A percentile compares a stretch with the other conserved stretches of the same genome.
These are phyloP conservation scores for Colletotrichum salicis DNA, from an alignment of 2,329 filamentous ascomycete species.

Conservation along the genomic window DNA sequence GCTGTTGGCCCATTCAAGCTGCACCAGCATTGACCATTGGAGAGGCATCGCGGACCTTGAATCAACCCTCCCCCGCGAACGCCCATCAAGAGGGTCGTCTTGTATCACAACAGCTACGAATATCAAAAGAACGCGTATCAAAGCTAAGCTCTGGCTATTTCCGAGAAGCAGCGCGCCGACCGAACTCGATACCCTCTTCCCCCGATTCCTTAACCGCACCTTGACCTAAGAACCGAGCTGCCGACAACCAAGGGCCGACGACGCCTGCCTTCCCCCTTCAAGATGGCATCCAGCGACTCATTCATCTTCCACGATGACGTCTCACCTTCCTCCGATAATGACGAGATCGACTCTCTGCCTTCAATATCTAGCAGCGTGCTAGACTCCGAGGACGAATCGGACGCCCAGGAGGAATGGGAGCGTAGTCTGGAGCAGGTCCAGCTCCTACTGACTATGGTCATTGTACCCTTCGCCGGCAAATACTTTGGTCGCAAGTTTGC, in stretches of 20 bases:
- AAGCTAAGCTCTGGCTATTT: neutral
- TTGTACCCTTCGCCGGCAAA: conserved; percentile 94
- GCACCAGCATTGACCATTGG: conserved; percentile 18
- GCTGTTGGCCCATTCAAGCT: conserved; percentile 8
- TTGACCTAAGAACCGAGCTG: conserved; percentile 25
- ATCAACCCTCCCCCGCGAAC: conserved; percentile 6
- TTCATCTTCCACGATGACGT: conserved; percentile 61
- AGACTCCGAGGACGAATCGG: conserved; percentile 72
- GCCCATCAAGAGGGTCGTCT: conserved; percentile 10
- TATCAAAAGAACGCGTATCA: neutral
- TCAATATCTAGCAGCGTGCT: conserved; percentile 63
- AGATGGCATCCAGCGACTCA: conserved; percentile 56
- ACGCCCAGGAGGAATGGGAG: conserved; percentile 95
- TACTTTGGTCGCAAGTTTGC: conserved; percentile 95
- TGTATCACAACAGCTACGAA: neutral
- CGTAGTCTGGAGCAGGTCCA: conserved; percentile 94
- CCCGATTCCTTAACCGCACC: neutral
- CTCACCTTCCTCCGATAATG: conserved; percentile 60
- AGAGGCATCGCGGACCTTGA: conserved; percentile 25
- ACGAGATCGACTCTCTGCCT: conserved; percentile 72
- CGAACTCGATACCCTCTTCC: neutral
- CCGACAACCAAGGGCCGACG: conserved; percentile 6
- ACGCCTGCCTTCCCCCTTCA: conserved; percentile 40
- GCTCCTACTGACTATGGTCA: conserved; percentile 90
- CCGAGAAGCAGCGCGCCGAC: conserved; percentile 4